Evolutionary conservation across 805 yeast genomes (phyloP), one percentile per base, ranked within the genome.

Genomic region (Metschnikowia orientalis): DNA sequence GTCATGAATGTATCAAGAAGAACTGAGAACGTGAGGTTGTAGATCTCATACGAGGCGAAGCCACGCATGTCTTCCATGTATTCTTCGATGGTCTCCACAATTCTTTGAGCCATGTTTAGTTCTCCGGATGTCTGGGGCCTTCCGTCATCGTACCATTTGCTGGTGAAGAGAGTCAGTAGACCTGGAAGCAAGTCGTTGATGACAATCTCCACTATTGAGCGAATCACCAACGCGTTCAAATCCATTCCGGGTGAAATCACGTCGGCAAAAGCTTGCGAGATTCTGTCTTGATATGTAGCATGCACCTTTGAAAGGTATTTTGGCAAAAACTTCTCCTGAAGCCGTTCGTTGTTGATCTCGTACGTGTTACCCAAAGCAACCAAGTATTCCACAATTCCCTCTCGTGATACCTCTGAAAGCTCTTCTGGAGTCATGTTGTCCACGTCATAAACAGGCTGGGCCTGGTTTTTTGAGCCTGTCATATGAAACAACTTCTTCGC

Each of bases 281-380:
- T 59, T 18, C 56, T 41, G 3, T 40, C 44, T 32, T 65, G 69
- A 45, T 61, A 63, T 20, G 43, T 50, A 2, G 71, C 56, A 13
- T 72, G 73, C 25, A 87, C 84, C 34, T 73, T 71, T 11, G 69
- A 69, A 34, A 71, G 67, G 57, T 83, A 82, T 36, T 68, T 73
- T 25, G 78, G 79, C 23, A 81, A 69, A 26, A 86, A 82, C 49
- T 77, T 66, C n/a, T 73, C 76, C 14, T 76, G 73, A 46, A 81
- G 71, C 38, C 81, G 71, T 30, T 75, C 75, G 5, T 81, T 71
- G 36, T 84, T 78, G 15, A 83, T 81, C 42, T 83, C 92, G 57
- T 83, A 94, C 45, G 89, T 92, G 57, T 87, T 87, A 2, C 89
- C 90, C 11, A 85, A 68, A 0, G 95, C 95, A 10, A 84, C 73